Evolutionary conservation across 768 basidiomycete species (phyloP).

Genomic region (Gymnopilus dilepis): DNA sequence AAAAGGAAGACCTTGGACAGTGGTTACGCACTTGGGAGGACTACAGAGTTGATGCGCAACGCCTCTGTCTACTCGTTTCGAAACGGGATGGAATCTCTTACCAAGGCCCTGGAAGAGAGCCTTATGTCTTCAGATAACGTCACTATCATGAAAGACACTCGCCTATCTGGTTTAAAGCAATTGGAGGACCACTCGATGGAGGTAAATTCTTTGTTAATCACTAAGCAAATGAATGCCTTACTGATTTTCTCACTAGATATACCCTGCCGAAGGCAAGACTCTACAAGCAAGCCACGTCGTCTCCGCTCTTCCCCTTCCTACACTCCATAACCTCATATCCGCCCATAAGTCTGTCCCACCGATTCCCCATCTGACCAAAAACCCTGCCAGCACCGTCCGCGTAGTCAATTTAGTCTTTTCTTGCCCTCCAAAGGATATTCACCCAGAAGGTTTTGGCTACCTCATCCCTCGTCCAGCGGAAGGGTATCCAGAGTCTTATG

Average conservation of each 20-base stretch:
- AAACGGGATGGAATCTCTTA: conserved; percentile 75
- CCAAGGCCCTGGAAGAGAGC: conserved; percentile 54
- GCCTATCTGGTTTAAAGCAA: conserved; percentile 41
- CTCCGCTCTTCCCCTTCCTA: conserved; percentile 75
- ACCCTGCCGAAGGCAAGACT: conserved; percentile 27
- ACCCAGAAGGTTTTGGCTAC: conserved; percentile 93
- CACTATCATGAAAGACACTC: conserved; percentile 50
- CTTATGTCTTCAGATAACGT: conserved; percentile 62
- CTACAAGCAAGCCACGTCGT: conserved; percentile 66
- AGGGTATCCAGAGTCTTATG: conserved; percentile 47
- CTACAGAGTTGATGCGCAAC: conserved; percentile 53
- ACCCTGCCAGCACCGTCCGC: conserved; percentile 80
- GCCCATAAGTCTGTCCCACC: conserved; percentile 21
- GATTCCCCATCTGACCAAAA: conserved; percentile 72
- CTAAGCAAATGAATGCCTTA: conserved; percentile 9
- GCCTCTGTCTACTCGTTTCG: conserved; percentile 82
- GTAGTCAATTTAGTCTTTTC: conserved; percentile 90
- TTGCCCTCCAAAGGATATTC: conserved; percentile 51
- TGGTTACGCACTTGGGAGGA: conserved; percentile 47
- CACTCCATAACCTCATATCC: conserved; percentile 49
- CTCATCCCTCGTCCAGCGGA: conserved; percentile 79
- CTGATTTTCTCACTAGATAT: conserved; percentile 21
- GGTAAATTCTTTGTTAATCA: conserved; percentile 36
- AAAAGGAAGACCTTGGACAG: conserved; percentile 20
- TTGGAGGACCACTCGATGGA: conserved; percentile 45